These are phyloP conservation scores for Alternaria panax DNA, from an alignment of 2,329 filamentous ascomycete species.

Conservation along the genomic window DNA sequence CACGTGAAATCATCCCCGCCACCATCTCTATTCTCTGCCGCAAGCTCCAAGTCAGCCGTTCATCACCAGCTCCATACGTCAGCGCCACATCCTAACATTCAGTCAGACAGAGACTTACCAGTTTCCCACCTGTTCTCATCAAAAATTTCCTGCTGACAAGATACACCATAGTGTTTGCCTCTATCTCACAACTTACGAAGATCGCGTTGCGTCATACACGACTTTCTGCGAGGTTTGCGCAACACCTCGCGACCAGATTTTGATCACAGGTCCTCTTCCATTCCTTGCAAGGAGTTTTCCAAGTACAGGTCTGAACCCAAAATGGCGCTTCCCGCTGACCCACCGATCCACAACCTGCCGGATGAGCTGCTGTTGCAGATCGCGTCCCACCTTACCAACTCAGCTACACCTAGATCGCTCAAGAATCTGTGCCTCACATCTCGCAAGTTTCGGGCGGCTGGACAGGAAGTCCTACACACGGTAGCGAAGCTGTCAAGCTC, in stretches of 20 bases:
- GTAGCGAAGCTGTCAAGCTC: slow-evolving; percentile 21
- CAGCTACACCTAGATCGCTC: slow-evolving; percentile 19
- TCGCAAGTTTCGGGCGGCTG: slow-evolving; percentile 25
- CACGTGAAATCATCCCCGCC: background rate
- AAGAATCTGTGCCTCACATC: slow-evolving; percentile 26
- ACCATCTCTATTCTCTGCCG: background rate
- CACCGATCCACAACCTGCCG: slow-evolving; percentile 22
- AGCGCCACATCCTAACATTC: background rate
- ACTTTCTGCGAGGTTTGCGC: background rate
- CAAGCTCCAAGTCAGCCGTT: background rate
- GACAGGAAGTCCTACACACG: slow-evolving; percentile 27
- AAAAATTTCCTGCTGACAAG: background rate
- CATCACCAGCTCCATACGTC: background rate
- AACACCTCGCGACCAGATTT: background rate
- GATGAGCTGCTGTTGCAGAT: slow-evolving; percentile 32
- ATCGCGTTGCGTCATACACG: background rate
- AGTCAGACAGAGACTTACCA: background rate
- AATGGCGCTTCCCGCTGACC: slow-evolving; percentile 1
- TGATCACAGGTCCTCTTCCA: background rate
- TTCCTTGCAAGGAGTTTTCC: background rate
- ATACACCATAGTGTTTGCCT: background rate
- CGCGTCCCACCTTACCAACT: slow-evolving; percentile 21
- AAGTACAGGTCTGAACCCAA: background rate
- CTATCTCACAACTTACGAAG: background rate
- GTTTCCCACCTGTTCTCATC: background rate